These are phyloP conservation scores for Farysia itapuensis DNA, from an alignment of 1,284 basidiomycete genomes.

Conservation along the genomic window DNA sequence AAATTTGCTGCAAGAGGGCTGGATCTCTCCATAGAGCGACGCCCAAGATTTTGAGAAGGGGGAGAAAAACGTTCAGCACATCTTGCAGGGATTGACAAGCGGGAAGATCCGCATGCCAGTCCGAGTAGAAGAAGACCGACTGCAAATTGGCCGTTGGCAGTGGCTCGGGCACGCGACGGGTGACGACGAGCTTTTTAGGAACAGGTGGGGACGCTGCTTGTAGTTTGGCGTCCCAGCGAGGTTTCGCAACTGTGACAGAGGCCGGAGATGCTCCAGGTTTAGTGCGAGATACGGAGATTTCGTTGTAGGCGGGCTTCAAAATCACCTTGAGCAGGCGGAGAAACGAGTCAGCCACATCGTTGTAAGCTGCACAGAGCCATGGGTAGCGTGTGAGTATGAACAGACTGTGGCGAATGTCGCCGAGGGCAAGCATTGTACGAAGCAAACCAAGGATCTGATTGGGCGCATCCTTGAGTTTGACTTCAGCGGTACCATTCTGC, in stretches of 20 bases:
- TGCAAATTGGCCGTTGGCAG: constrained; percentile 20
- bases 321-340: constrained; percentile 52
- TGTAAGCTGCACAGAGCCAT: constrained; percentile 77
- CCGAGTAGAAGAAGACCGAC: constrained; percentile 50
- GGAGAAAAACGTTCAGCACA: constrained; percentile 37
- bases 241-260: constrained; percentile 55
- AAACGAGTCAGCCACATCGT: constrained; percentile 77
- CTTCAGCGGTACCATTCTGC: constrained; percentile 61
- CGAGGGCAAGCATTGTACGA: constrained; percentile 79
- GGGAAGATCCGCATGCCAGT: constrained; percentile 43
- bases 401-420: constrained; percentile 75
- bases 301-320: constrained; percentile 47
- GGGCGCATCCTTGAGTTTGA: constrained; percentile 64
- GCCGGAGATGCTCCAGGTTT: constrained; percentile 63
- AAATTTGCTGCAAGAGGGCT: constrained; percentile 47
- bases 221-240: constrained; percentile 56
- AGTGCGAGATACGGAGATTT: constrained; percentile 64
- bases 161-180: constrained; percentile 50
- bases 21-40: constrained; percentile 38
- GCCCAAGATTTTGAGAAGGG: constrained; percentile 52
- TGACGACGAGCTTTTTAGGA: constrained; percentile 28
- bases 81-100: constrained; percentile 23
- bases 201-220: constrained; percentile 8
- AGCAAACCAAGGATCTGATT: constrained; percentile 83
- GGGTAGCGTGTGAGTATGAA: constrained; percentile 79